Evolutionary conservation across 768 basidiomycete species (phyloP).

Genomic region (Trametes punicea): DNA sequence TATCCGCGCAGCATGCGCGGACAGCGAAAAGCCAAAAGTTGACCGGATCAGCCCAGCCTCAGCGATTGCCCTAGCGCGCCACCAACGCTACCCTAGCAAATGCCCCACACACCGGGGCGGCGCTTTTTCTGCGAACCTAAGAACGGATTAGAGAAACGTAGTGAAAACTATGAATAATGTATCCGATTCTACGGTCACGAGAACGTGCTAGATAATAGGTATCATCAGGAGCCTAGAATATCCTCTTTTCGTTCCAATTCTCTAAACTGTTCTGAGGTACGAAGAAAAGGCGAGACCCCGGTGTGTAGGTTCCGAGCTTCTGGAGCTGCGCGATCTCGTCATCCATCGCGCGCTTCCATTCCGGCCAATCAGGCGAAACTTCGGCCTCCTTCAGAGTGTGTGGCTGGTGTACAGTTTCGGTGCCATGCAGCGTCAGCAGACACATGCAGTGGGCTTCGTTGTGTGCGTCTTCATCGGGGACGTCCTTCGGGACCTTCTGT

Average conservation of each 20-base stretch:
- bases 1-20: too few species aligned
- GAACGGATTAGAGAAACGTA: too few species aligned
- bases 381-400: conserved; percentile 3
- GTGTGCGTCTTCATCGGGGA: neutral
- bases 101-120: neutral
- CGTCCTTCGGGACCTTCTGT: too few species aligned
- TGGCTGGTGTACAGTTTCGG: too few species aligned
- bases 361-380: conserved; percentile 1
- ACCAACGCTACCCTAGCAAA: neutral
- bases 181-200: too few species aligned
- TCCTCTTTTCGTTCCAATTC: too few species aligned
- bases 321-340: conserved; percentile 1
- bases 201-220: too few species aligned
- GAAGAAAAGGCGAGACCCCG: too few species aligned
- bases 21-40: neutral
- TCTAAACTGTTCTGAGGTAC: too few species aligned
- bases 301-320: neutral
- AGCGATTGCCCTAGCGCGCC: neutral
- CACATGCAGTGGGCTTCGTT: neutral
- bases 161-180: too few species aligned
- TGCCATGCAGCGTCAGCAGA: neutral
- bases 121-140: neutral
- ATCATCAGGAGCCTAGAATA: too few species aligned
- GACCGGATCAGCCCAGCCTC: neutral
- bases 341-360: conserved; percentile 16